Evolutionary conservation across 2,329 filamentous ascomycete species (phyloP).

Genomic region (Colletotrichum simmondsii): DNA sequence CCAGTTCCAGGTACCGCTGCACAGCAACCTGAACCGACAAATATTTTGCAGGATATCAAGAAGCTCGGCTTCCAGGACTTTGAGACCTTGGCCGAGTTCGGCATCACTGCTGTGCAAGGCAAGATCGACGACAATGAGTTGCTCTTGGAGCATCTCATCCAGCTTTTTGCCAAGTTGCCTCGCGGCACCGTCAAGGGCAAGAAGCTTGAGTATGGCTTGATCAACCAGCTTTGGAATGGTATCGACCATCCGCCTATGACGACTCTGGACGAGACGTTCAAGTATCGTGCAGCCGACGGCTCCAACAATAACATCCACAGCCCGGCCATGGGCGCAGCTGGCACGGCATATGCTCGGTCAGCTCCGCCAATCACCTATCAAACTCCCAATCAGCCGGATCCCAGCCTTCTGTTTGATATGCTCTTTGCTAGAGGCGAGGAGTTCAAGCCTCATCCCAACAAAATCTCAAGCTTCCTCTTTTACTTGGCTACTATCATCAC

Average conservation of each 20-base stretch:
- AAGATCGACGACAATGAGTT: conserved; percentile 34
- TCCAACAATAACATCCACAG: conserved; percentile 35
- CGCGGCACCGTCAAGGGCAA: conserved; percentile 30
- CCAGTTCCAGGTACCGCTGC: not conserved
- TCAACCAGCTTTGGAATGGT: conserved; percentile 35
- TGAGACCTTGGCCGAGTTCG: conserved; percentile 34
- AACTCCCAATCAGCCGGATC: conserved; percentile 33
- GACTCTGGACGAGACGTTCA: conserved; percentile 31
- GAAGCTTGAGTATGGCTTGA: conserved; percentile 31
- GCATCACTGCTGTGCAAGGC: conserved; percentile 26
- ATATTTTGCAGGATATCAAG: conserved; percentile 34
- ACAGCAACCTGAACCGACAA: conserved; percentile 13
- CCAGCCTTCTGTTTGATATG: conserved; percentile 37
- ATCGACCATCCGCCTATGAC: conserved; percentile 37
- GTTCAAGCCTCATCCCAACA: conserved; percentile 46
- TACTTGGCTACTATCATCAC: conserved; percentile 63
- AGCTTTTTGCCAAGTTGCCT: conserved; percentile 35
- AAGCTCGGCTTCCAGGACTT: conserved; percentile 36
- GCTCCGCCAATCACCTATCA: conserved; percentile 33
- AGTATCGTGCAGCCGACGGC: conserved; percentile 37
- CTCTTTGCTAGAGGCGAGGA: conserved; percentile 32
- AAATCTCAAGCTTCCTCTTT: conserved; percentile 58
- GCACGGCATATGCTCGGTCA: conserved; percentile 35
- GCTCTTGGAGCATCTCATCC: conserved; percentile 35
- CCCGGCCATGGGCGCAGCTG: conserved; percentile 34